These are phyloP conservation scores for Lachnellula suecica DNA, from an alignment of 2,329 filamentous ascomycete species.

Conservation along the genomic window DNA sequence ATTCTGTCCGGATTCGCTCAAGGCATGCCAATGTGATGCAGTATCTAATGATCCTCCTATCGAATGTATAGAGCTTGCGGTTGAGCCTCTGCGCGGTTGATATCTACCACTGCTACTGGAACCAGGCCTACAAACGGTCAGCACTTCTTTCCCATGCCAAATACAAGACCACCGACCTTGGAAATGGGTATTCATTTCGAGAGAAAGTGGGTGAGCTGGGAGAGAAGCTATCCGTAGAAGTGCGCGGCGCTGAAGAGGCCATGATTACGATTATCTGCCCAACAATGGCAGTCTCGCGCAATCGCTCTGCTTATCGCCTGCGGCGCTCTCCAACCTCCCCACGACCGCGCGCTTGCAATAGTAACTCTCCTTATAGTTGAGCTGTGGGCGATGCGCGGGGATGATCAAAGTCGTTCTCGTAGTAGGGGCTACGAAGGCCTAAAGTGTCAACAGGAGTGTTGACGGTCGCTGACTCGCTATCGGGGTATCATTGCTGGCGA, in stretches of 20 bases:
- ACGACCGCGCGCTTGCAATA: slow-evolving; percentile 8
- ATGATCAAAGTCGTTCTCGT: neutral
- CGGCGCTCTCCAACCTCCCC: slow-evolving; percentile 24
- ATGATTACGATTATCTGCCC: slow-evolving; percentile 27
- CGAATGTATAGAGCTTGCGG: slow-evolving; percentile 83
- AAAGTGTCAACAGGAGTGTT: slow-evolving; percentile 16
- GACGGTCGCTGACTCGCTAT: slow-evolving; percentile 26
- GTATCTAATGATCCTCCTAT: slow-evolving; percentile 82
- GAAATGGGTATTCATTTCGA: slow-evolving; percentile 52
- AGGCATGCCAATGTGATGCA: slow-evolving; percentile 54
- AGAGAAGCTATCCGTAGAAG: slow-evolving; percentile 48
- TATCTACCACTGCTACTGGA: slow-evolving; percentile 37
- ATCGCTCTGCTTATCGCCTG: slow-evolving; percentile 2
- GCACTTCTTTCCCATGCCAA: slow-evolving; percentile 40
- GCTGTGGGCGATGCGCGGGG: neutral
- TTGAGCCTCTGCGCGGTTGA: slow-evolving; percentile 70
- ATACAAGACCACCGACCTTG: slow-evolving; percentile 38
- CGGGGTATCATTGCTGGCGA: slow-evolving; percentile 32
- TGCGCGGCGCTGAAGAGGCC: slow-evolving; percentile 43
- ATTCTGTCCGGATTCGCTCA: slow-evolving; percentile 80
- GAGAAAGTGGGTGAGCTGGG: slow-evolving; percentile 38
- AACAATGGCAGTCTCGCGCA: neutral
- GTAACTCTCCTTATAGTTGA: neutral
- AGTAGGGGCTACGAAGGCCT: slow-evolving; percentile 22
- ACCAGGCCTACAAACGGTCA: slow-evolving; percentile 27